Base-by-base conservation (phyloP, 2,329 filamentous ascomycete species). In the Gnomoniopsis sp. region DNA sequence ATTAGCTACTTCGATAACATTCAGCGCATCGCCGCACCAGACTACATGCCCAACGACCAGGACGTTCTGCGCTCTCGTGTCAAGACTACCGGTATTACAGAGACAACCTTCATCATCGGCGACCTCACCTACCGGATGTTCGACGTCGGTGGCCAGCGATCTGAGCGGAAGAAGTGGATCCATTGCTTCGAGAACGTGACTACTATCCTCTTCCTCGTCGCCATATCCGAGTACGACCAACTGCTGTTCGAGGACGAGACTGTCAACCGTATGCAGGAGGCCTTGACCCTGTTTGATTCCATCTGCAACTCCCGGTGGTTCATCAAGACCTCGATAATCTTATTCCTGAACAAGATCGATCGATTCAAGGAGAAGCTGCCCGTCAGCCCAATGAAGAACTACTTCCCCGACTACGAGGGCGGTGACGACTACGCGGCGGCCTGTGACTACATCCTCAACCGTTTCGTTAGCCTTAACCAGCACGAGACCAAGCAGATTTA, bases 401-500 rank as follows among this genome's bases (percentile, higher is more conserved):
- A 93, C 76, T 93, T 93, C 80, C 89, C 90, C 44, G 90, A 95
- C 70, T 95, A 91, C 75, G 93, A 98, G 79, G 91, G 93, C 66
- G 95, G 95, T 67, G 89, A 96, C 67, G 93, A 99, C 77, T 99
- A 99, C 71, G 88, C 89, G 44, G 89, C 91, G 53, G 95, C 95
- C 41, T 99, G 95, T 79, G 93, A 99, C 76, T 99, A 99, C 79
- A 98, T 99, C 70, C 85, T 99, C 63, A 98, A 98, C 84, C 87
- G 95, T 72, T 99, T 99, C 77, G 95, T 98, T 69, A 95, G 90
- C 73, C 81, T 99, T 73, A 99, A 99, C 80, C 95, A 98, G 78
- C 93, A 97, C 74, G 95, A 98, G 81, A 96, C 92, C 57, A 99
- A 99, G 83, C 95, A 99, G 76, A 98, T 99, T 75, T 99, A 99